These are phyloP conservation scores for Cryptococcus sp. DNA, from an alignment of 1,284 basidiomycete genomes.

Conservation along the genomic window DNA sequence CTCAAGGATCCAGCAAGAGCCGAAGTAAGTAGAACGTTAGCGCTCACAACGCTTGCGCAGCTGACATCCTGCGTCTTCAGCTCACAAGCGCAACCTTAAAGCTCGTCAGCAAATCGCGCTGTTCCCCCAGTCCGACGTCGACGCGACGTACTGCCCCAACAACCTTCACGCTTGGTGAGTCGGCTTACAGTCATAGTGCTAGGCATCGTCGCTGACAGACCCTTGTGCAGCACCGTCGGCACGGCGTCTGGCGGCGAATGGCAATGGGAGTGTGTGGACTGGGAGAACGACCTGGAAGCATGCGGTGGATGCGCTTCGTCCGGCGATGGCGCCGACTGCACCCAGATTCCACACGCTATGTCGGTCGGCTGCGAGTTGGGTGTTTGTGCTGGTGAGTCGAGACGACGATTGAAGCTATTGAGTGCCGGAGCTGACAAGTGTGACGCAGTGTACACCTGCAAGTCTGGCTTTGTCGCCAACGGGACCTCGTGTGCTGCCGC, in stretches of 20 bases:
- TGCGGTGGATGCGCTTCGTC: constrained; percentile 72
- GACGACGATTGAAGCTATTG: neutral
- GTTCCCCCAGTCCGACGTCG: constrained; percentile 35
- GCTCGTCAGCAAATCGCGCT: constrained; percentile 21
- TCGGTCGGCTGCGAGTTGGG: constrained; percentile 69
- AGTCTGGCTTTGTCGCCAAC: constrained; percentile 60
- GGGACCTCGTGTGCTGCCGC: constrained; percentile 60
- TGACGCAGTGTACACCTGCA: constrained; percentile 63
- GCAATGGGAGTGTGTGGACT: constrained; percentile 55
- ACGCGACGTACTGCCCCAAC: constrained; percentile 46
- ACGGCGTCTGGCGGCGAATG: constrained; percentile 30
- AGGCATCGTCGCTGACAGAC: constrained; percentile 5
- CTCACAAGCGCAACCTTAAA: constrained; percentile 28
- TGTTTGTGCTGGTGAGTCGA: constrained; percentile 59
- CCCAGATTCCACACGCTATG: constrained; percentile 63
- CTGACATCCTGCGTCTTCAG: neutral
- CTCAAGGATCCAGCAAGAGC: constrained; percentile 12
- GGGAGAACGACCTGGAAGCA: constrained; percentile 48
- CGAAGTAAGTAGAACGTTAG: neutral
- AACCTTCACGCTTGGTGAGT: constrained; percentile 44
- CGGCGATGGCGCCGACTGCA: constrained; percentile 70
- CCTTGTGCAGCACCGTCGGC: constrained; percentile 26
- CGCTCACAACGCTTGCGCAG: neutral
- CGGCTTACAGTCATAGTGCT: neutral
- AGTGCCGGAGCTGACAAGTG: constrained; percentile 7